These are phyloP conservation scores for Wilhelminamyces savonicus DNA, from an alignment of 805 yeast species.

Conservation along the genomic window DNA sequence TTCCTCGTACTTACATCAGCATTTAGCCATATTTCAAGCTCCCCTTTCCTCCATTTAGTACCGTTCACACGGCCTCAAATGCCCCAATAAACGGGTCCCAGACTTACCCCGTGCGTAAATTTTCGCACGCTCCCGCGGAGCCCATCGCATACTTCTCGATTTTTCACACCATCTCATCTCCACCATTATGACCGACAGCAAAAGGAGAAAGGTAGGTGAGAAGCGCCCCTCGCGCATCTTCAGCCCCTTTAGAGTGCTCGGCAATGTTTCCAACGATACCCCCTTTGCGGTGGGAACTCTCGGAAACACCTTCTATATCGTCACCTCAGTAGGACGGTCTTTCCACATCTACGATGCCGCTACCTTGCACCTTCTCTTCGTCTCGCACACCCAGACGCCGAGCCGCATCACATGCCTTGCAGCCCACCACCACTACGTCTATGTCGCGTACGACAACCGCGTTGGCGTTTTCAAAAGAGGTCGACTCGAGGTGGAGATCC, in stretches of 20 bases:
- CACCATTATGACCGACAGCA: no score
- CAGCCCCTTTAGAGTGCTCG: constrained; percentile 80
- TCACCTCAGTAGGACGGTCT: constrained; percentile 81
- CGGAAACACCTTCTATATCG: constrained; percentile 82
- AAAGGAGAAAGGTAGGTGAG: no score
- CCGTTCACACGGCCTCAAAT: no score
- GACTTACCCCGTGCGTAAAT: no score
- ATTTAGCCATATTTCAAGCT: no score
- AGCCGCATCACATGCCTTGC: constrained; percentile 62
- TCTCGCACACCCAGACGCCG: constrained; percentile 73
- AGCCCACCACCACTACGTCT: constrained; percentile 81
- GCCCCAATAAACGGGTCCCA: no score
- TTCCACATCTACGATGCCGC: constrained; percentile 94
- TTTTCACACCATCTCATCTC: no score
- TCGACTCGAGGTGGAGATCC: constrained; percentile 41
- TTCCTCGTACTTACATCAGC: no score
- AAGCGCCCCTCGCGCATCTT: constrained; percentile 45
- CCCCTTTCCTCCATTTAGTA: no score
- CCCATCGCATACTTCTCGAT: no score
- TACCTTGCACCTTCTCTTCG: constrained; percentile 76
- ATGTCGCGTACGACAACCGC: constrained; percentile 63
- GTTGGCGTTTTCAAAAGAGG: constrained; percentile 85
- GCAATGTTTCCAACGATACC: constrained; percentile 78
- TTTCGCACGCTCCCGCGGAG: no score
- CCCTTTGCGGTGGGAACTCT: constrained; percentile 88